These are phyloP conservation scores for Cordyceps javanica DNA, from an alignment of 2,329 filamentous ascomycete species.

Conservation along the genomic window DNA sequence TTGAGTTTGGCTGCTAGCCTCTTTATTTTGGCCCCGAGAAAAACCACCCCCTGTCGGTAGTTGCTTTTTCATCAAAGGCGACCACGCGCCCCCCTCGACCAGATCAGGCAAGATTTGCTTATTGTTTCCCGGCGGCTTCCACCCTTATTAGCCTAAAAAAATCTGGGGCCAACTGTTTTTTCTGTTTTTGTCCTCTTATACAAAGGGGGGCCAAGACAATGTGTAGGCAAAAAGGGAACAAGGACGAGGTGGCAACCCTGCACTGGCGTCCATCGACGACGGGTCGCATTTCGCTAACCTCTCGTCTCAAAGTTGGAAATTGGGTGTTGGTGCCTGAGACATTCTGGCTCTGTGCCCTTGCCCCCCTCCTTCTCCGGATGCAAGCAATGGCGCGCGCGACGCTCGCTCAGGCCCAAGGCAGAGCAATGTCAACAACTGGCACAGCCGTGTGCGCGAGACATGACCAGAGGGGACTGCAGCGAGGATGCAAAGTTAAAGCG, in stretches of 20 bases:
- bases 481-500: background rate
- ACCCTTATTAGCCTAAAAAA: background rate
- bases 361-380: background rate
- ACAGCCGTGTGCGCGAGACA: background rate
- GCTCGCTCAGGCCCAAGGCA: background rate
- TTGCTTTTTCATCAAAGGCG: slow-evolving; percentile 2
- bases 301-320: slow-evolving; percentile 1
- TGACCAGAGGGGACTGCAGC: background rate
- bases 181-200: background rate
- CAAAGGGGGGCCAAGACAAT: background rate
- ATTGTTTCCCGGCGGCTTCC: background rate
- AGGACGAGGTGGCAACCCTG: background rate
- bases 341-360: slow-evolving; percentile 1
- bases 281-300: background rate
- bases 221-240: background rate
- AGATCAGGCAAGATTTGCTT: slow-evolving; percentile 9
- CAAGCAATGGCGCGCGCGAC: background rate
- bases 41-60: background rate
- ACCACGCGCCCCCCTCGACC: background rate
- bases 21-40: background rate
- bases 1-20: background rate
- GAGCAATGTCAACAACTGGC: background rate
- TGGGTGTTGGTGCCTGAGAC: slow-evolving; percentile 1
- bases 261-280: background rate
- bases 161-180: too few relatives aligned